A percentile compares a stretch with the other conserved stretches of the same genome.
phyloP scores from a whole-genome alignment of 2,329 filamentous ascomycete species.

The Thyridium curvatum region DNA sequence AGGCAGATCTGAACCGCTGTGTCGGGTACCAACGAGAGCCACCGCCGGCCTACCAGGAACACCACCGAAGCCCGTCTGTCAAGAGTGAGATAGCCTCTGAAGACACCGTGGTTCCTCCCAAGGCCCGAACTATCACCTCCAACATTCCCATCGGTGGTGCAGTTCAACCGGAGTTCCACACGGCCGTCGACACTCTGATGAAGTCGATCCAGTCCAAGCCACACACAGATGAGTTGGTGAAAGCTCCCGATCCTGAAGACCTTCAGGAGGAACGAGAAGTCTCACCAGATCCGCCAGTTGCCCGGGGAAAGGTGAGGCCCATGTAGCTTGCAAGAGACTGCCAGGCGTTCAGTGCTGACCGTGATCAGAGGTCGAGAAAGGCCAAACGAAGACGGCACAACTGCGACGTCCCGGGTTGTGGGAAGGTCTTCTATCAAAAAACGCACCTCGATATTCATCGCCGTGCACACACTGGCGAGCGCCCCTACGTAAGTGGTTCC shows the following conservation, averaged over 20 bases:
- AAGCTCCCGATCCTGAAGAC: slow-evolving; percentile 15
- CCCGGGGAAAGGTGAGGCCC: background rate
- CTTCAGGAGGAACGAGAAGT: slow-evolving; percentile 35
- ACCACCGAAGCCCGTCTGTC: slow-evolving; percentile 24
- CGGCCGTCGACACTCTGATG: slow-evolving; percentile 83
- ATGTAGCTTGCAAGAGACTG: background rate
- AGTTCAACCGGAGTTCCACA: slow-evolving; percentile 62
- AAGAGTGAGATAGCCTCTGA: slow-evolving; percentile 21
- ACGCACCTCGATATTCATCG: slow-evolving; percentile 89
- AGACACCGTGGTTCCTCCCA: slow-evolving; percentile 8
- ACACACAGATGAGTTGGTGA: slow-evolving; percentile 23
- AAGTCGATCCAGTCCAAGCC: slow-evolving; percentile 72
- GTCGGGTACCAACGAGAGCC: slow-evolving; percentile 8
- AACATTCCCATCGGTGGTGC: slow-evolving; percentile 40
- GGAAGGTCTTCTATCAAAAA: slow-evolving; percentile 82
- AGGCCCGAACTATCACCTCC: slow-evolving; percentile 26
- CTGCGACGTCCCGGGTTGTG: slow-evolving; percentile 69
- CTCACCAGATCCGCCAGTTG: background rate
- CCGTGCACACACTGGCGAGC: slow-evolving; percentile 81
- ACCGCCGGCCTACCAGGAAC: slow-evolving; percentile 20
- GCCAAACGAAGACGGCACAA: slow-evolving; percentile 58
- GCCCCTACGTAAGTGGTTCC: slow-evolving; percentile 68
- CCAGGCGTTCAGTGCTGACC: too few species aligned
- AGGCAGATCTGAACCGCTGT: slow-evolving; percentile 19
- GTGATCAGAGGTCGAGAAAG: slow-evolving; percentile 7